Percentiles rank a stretch among this genome's conserved stretches.
phyloP scores from a whole-genome alignment of 306 rosid species.

The Inga laurina region DNA sequence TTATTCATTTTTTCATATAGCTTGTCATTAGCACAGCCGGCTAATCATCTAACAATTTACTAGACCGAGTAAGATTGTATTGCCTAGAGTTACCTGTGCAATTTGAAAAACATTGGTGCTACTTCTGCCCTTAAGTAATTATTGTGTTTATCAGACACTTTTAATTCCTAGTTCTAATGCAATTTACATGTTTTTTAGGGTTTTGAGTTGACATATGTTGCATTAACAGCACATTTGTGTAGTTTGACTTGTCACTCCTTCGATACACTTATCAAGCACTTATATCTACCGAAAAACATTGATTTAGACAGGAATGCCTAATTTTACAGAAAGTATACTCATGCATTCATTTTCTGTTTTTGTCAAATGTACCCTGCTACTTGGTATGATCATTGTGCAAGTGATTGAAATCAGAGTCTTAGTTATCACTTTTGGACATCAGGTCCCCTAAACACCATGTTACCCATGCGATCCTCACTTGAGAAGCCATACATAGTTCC shows the following conservation, averaged over 20 bases:
- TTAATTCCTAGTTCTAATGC: neutral
- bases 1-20: neutral
- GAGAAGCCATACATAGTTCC: constrained; percentile 62
- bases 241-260: neutral
- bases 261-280: neutral
- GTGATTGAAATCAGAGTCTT: constrained; percentile 15
- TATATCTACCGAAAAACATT: neutral
- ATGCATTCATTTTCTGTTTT: neutral
- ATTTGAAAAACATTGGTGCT: constrained; percentile 10
- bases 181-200: neutral
- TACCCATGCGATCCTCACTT: constrained; percentile 51
- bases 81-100: neutral
- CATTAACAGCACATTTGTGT: neutral
- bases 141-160: constrained; percentile 1
- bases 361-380: constrained; percentile 2
- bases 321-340: neutral
- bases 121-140: neutral
- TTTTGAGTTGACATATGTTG: neutral
- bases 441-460: constrained; percentile 61
- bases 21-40: neutral
- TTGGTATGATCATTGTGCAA: constrained; percentile 5
- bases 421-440: constrained; percentile 35
- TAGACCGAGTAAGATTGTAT: neutral
- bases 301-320: constrained; percentile 6
- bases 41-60: constrained; percentile 14